phyloP scores from a whole-genome alignment of 2,329 filamentous ascomycete species.

The Tolypocladium inflatum region DNA sequence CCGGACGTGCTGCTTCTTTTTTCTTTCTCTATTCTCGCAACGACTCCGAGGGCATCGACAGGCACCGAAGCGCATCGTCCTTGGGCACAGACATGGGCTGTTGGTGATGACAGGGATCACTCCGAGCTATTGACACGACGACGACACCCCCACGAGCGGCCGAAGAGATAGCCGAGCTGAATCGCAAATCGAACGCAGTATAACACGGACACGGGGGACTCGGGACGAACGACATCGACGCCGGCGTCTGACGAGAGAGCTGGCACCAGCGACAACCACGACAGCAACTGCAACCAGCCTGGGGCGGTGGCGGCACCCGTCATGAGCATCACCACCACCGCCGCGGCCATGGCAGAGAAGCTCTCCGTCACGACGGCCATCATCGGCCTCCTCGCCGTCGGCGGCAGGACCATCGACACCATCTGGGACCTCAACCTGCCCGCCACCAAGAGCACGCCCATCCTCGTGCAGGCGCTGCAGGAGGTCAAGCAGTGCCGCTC shows the following conservation, averaged over 20 bases:
- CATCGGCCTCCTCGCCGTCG: slow-evolving; percentile 25
- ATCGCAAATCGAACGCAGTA: not conserved
- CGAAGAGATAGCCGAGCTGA: not conserved
- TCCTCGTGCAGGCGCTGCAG: slow-evolving; percentile 21
- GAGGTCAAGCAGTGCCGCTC: slow-evolving; percentile 28
- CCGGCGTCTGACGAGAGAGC: not conserved
- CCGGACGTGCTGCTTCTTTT: not conserved
- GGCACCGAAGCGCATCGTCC: not conserved
- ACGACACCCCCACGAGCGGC: not conserved
- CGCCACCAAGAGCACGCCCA: slow-evolving; percentile 14
- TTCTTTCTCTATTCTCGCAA: not conserved
- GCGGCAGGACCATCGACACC: slow-evolving; percentile 22
- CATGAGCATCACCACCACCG: not conserved
- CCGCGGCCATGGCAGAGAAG: slow-evolving; percentile 8
- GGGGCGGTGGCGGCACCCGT: not conserved
- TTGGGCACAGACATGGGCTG: not conserved
- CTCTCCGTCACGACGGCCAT: slow-evolving; percentile 26
- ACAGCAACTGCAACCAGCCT: not conserved
- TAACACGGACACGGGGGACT: not conserved
- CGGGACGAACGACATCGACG: not conserved
- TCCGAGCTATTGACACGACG: not conserved
- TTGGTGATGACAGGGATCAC: not conserved
- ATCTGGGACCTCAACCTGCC: slow-evolving; percentile 24
- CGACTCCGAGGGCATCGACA: not conserved
- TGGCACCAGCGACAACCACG: not conserved